These are phyloP conservation scores for Barnettozyma populi DNA, from an alignment of 805 yeast species.

Conservation along the genomic window DNA sequence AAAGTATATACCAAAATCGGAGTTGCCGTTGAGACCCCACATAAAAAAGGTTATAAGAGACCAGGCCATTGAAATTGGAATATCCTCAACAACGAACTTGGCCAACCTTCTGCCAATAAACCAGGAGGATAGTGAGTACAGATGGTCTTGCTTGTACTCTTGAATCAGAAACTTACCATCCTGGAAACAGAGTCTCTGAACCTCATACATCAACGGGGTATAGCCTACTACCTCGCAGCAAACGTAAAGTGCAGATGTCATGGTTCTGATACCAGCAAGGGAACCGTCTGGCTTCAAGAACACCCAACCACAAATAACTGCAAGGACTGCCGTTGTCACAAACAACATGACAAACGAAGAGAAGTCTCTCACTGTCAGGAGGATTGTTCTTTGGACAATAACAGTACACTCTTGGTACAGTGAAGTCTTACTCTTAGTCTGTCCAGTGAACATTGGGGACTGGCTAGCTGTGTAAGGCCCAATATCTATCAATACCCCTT, in stretches of 20 bases:
- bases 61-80: slow-evolving; percentile 54
- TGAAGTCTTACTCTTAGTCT: slow-evolving; percentile 29
- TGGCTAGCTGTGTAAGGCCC: slow-evolving; percentile 9
- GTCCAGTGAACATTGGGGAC: slow-evolving; percentile 6
- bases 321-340: slow-evolving; percentile 41
- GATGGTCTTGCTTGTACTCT: slow-evolving; percentile 19
- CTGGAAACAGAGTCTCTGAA: slow-evolving; percentile 47
- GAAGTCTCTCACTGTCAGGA: slow-evolving; percentile 45
- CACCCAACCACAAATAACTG: slow-evolving; percentile 70
- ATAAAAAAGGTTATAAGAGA: slow-evolving; percentile 65
- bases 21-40: slow-evolving; percentile 58
- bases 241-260: slow-evolving; percentile 46
- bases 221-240: slow-evolving; percentile 51
- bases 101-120: slow-evolving; percentile 46
- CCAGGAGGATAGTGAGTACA: slow-evolving; percentile 20
- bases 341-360: slow-evolving; percentile 41
- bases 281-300: slow-evolving; percentile 58
- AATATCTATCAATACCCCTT: background rate
- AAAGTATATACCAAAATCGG: slow-evolving; percentile 57
- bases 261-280: slow-evolving; percentile 61
- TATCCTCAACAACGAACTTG: slow-evolving; percentile 62
- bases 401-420: slow-evolving; percentile 38
- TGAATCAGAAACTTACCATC: slow-evolving; percentile 55
- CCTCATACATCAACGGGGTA: slow-evolving; percentile 50
- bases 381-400: slow-evolving; percentile 39